Percentiles rank a stretch among this genome's conserved stretches.
phyloP scores from a whole-genome alignment of 2,329 filamentous ascomycete species.

The Huntiella moniliformis region DNA sequence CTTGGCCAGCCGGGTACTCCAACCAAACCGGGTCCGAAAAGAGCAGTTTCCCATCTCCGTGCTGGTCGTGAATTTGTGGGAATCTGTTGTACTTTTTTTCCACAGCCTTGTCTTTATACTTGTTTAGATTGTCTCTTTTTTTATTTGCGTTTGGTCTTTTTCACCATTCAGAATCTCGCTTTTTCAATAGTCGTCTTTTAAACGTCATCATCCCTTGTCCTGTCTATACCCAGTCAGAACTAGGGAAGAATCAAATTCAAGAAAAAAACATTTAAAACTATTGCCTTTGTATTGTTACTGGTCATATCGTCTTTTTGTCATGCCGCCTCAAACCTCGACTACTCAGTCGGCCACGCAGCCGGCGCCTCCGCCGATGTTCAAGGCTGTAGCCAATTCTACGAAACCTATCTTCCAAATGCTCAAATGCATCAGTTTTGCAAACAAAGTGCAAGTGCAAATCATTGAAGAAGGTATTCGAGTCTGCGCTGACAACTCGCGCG shows the following conservation, averaged over 20 bases:
- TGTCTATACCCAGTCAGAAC: background rate
- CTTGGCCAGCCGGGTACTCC: too few relatives aligned
- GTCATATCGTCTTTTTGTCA: background rate
- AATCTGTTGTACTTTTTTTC: background rate
- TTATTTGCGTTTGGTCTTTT: constrained; percentile 13
- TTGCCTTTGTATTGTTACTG: background rate
- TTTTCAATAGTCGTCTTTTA: background rate
- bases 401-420: constrained; percentile 50
- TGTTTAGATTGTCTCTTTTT: constrained; percentile 14
- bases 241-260: background rate
- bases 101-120: background rate
- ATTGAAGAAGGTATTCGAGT: constrained; percentile 73
- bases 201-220: background rate
- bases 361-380: constrained; percentile 36
- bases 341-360: constrained; percentile 1
- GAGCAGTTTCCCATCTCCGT: too few relatives aligned
- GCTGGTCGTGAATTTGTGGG: too few relatives aligned
- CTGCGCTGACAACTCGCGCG: constrained; percentile 68
- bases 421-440: constrained; percentile 40
- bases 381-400: constrained; percentile 59
- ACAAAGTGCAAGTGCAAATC: constrained; percentile 49
- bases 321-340: constrained; percentile 16
- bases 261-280: constrained; percentile 1
- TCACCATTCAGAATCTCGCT: constrained; percentile 7
- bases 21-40: too few relatives aligned